Percentiles rank a stretch among this genome's conserved stretches.
Conservation (phyloP, 805 yeast genomes). For the Candida patagonica region DNA sequence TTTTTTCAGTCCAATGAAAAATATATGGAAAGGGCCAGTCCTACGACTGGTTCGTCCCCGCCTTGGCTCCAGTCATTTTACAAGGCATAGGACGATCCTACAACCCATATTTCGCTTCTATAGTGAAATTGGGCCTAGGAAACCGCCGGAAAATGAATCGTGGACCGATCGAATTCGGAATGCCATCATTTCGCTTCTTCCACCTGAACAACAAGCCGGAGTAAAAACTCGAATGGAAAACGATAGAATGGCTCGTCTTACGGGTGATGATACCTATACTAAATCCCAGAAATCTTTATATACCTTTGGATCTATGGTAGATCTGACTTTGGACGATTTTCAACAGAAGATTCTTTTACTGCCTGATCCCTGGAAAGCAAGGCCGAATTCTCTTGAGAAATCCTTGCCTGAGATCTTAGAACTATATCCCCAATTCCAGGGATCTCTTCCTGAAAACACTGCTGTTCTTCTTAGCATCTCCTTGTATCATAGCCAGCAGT, state of each 20-base stretch:
- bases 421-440: not conserved
- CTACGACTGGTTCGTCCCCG: not conserved
- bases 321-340: not conserved
- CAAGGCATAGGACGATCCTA: too few relatives aligned
- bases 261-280: not conserved
- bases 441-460: conserved; percentile 4
- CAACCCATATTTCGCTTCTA: too few relatives aligned
- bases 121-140: not conserved
- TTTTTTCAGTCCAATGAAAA: too few relatives aligned
- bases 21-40: not conserved
- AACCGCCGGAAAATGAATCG: not conserved
- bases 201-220: conserved; percentile 3
- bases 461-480: conserved; percentile 4
- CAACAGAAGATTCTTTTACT: not conserved
- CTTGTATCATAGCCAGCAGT: conserved; percentile 6
- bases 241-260: not conserved
- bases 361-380: too few relatives aligned
- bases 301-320: not conserved
- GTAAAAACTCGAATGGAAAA: not conserved
- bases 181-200: conserved; percentile 3
- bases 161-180: conserved; percentile 3
- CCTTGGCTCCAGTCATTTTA: not conserved
- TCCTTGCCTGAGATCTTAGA: not conserved
- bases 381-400: not conserved
- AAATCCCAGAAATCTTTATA: not conserved